Conservation (phyloP, 441 rosid genomes). For the Corymbia citriodora region DNA sequence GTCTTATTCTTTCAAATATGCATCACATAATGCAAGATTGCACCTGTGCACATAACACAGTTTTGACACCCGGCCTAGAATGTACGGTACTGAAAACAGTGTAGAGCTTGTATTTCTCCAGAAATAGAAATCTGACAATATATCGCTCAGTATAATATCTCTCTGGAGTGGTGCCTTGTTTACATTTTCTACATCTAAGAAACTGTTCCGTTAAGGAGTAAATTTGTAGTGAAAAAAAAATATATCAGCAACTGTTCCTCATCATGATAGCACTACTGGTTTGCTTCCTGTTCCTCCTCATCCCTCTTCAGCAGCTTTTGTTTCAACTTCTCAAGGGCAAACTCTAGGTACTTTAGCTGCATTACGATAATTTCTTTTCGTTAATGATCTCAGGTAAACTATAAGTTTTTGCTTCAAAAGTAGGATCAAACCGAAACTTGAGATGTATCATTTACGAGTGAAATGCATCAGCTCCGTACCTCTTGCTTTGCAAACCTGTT, state of each 20-base stretch:
- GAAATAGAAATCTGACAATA: background rate
- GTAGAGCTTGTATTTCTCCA: background rate
- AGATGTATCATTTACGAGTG: background rate
- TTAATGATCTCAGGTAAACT: background rate
- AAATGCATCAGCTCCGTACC: slow-evolving; percentile 18
- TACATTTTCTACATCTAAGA: background rate
- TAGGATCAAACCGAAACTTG: background rate
- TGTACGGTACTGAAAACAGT: background rate
- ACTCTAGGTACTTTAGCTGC: slow-evolving; percentile 48
- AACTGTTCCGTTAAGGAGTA: background rate
- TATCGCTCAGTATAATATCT: background rate
- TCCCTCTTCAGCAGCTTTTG: slow-evolving; percentile 26
- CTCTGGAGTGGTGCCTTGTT: background rate
- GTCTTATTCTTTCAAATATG: background rate
- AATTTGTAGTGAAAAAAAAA: background rate
- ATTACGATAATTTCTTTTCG: background rate
- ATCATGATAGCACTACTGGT: background rate
- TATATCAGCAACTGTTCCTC: background rate
- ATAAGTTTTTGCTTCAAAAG: background rate
- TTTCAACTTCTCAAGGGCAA: slow-evolving; percentile 32
- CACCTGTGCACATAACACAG: background rate
- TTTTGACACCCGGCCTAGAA: background rate
- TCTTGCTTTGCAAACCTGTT: slow-evolving; percentile 48
- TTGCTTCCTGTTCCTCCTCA: slow-evolving; percentile 14
- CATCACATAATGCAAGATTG: background rate